phyloP scores from a whole-genome alignment of 495 filamentous ascomycete genomes.

The Hypoxylon perforatum region DNA sequence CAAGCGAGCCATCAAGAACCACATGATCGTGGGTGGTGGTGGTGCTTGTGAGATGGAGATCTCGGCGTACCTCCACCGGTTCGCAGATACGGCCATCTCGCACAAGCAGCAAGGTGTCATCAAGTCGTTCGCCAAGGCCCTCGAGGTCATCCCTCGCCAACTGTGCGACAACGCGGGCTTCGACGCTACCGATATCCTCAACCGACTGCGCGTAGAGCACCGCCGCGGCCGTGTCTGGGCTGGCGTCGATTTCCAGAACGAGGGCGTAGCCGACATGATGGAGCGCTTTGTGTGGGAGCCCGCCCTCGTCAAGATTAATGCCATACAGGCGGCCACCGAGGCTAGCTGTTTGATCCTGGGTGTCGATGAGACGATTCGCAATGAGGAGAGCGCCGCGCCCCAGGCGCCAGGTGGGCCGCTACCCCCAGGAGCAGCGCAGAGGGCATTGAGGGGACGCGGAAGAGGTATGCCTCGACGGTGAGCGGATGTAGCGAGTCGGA shows the following conservation, averaged over 20 bases:
- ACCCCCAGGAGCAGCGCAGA: constrained; percentile 91
- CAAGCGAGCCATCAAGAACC: constrained; percentile 94
- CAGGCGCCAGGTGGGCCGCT: constrained; percentile 81
- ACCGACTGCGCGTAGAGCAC: constrained; percentile 93
- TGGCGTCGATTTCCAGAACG: constrained; percentile 92
- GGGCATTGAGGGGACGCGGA: constrained; percentile 84
- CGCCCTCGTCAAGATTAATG: constrained; percentile 94
- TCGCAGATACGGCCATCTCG: constrained; percentile 88
- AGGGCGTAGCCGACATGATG: constrained; percentile 93
- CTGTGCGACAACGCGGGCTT: constrained; percentile 98
- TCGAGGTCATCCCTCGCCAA: constrained; percentile 96
- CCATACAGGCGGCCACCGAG: constrained; percentile 94
- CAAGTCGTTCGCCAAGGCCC: constrained; percentile 96
- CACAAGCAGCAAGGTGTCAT: constrained; percentile 97
- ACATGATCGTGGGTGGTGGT: constrained; percentile 92
- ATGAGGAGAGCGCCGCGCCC: constrained; percentile 87
- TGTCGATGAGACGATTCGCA: constrained; percentile 97
- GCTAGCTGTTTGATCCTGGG: constrained; percentile 93
- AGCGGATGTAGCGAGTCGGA: constrained; percentile 17
- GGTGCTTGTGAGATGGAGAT: constrained; percentile 98
- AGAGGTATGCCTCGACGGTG: constrained; percentile 91
- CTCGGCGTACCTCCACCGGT: constrained; percentile 89
- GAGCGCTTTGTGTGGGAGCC: constrained; percentile 97
- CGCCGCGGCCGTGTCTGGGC: constrained; percentile 90
- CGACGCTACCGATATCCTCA: constrained; percentile 97